Percentiles rank a stretch among this genome's conserved stretches.
phyloP scores from a whole-genome alignment of 2,329 filamentous ascomycete genomes.

The Exophiala lecanii-corni region DNA sequence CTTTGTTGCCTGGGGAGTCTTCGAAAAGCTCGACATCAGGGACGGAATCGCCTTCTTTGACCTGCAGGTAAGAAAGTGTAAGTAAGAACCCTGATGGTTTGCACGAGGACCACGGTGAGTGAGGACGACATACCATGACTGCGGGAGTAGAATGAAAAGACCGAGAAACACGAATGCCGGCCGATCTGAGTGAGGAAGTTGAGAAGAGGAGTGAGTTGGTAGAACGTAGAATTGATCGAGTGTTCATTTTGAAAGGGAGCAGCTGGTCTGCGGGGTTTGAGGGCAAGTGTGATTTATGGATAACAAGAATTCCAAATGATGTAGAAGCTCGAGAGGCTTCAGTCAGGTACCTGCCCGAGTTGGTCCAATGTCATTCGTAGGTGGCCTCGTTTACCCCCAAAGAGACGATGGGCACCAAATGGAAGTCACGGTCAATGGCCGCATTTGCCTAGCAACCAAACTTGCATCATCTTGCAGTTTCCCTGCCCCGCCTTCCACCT shows the following conservation, averaged over 20 bases:
- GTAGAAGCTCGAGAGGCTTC: no score
- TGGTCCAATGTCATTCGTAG: no score
- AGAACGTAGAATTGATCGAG: conserved; percentile 19
- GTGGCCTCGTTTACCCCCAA: no score
- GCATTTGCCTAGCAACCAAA: no score
- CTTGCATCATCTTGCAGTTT: no score
- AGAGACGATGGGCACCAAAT: no score
- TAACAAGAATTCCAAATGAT: conserved; percentile 5
- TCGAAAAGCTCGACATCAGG: conserved; percentile 76
- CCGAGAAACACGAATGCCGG: conserved; percentile 9
- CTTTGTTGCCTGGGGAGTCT: conserved; percentile 83
- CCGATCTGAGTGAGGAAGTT: conserved; percentile 6
- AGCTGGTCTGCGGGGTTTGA: no score
- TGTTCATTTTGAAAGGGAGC: conserved; percentile 13
- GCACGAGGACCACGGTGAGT: no score
- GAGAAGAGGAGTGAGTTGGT: conserved; percentile 5
- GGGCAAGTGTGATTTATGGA: background rate
- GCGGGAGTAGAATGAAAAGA: conserved; percentile 23
- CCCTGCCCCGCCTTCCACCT: no score
- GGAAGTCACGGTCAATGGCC: no score
- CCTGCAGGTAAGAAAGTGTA: conserved; percentile 45
- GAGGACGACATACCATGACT: conserved; percentile 24
- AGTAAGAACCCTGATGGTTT: no score
- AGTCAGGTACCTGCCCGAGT: no score
- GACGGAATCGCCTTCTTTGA: conserved; percentile 74